Evolutionary conservation across 164 flowering plant species (phyloP), one percentile per base, ranked within the genome.

Genomic region (Litsea cubeba): DNA sequence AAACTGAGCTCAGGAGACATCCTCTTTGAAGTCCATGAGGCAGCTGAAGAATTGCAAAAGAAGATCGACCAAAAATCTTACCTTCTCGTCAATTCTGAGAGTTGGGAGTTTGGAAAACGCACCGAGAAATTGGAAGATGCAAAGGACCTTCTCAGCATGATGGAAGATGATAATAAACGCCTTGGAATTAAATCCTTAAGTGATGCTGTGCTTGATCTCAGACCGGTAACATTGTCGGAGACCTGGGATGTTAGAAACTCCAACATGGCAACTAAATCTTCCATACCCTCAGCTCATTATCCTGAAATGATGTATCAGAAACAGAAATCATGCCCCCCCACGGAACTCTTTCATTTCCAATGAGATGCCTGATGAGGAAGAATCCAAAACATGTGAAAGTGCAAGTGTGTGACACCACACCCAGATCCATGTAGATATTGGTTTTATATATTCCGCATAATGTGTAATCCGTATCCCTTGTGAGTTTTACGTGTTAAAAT

Each of bases 11-110:
- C 82, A 0, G 82, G 65, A 18, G 87, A 89, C 76, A 81, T 93
- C 3, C 86, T 91, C 3, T 32, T 74, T 0, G 85, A 85, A 73
- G 97, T 93, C 26, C 98, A 91, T 22, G 82, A 83, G 26, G 99
- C 95, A 68, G 98, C 94, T 18, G 97, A 92, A 79, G 86, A 83
- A 65, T 76, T 95, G 78, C 98, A 93, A 75, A 85, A 83, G 84
- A 90, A 88, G 83, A 91, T 95, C 46, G 97, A 93, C 71, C 67
- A 71, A 49, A 87, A 85, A 40, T 93, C 97, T 10, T 89, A 87
- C 81, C 86, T 95, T 60, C 87, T 95, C 25, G 92, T 95, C 69
- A 83, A 87, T 74, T 79, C 90, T 25, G 91, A 88, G 69, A 76
- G 84, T 79, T 90, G 97, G 98, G 90, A 83, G 81, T 74, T 81